Evolutionary conservation across 2,329 filamentous ascomycete species (phyloP), one percentile per base, ranked within the genome.

Genomic region (Ophiocordyceps camponoti-leonardi): DNA sequence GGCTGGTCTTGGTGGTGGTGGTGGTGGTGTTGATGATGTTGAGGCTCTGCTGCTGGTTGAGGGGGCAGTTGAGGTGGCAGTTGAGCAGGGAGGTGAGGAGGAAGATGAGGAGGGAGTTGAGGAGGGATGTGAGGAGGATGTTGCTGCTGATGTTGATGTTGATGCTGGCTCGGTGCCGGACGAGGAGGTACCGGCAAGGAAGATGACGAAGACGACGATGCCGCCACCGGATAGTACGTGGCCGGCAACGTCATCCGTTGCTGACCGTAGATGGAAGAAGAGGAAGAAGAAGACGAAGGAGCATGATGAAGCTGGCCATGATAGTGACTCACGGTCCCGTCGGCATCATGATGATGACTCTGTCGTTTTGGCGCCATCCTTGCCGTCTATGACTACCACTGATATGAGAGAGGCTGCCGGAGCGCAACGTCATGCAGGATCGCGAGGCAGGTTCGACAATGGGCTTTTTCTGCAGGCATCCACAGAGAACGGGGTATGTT

Each of bases 311-410:
- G 56, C 22, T 56, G 55, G 49, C 62, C 59, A 31, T 53, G 49
- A 49, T 61, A 61, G 46, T 53, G 53, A 44, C 53, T 54, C 41
- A 58, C 57, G 13, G 56, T 50, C 43, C 47, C 53, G 54, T 64
- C 69, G 41, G 64, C 56, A 46, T 60, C 61, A 48, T 66, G 61
- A 10, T n/a, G n/a, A n/a, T n/a, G n/a, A n/a, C 58, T 60, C 8
- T 26, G 23, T 52, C 69, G 65, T 54, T 66, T 69, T 45, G 68
- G 64, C 68, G 71, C 71, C 52, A 53, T 63, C 53, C 51, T 46
- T 49, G 47, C 45, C 45, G 49, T 39, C 43, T 49, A 45, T 46
- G 50, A 47, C 44, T 37, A 44, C 42, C n/a, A n/a, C n/a, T 47
- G 46, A 45, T 20, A 37, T 19, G 33, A 26, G n/a, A 18, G 11